Evolutionary conservation across 108 stramenopile species (phyloP).

Genomic region (Conticribra guillardii): DNA sequence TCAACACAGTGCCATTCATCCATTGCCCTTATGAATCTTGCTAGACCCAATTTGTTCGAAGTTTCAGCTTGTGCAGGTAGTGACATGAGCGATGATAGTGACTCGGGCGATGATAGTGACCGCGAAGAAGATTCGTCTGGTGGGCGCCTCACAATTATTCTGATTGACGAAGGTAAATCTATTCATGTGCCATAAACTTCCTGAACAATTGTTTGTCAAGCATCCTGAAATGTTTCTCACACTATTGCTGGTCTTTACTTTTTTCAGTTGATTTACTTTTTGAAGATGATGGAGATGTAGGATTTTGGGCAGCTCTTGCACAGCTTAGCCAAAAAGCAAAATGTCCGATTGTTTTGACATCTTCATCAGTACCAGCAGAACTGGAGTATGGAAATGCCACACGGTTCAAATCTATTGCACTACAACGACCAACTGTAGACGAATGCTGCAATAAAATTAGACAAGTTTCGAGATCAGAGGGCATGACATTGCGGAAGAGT

Average conservation of each 20-base stretch:
- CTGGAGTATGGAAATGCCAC: constrained; percentile 31
- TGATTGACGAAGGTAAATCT: constrained; percentile 76
- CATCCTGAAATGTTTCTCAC: no score
- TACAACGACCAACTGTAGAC: constrained; percentile 49
- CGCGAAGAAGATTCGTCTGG: constrained; percentile 32
- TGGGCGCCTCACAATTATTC: constrained; percentile 60
- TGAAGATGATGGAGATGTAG: constrained; percentile 67
- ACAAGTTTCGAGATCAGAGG: constrained; percentile 43
- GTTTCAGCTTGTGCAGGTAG: not conserved
- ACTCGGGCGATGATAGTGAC: constrained; percentile 43
- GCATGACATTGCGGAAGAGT: constrained; percentile 34
- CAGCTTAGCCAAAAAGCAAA: constrained; percentile 68
- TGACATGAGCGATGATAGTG: constrained; percentile 3
- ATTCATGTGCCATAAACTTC: no score
- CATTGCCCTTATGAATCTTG: constrained; percentile 48
- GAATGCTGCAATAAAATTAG: constrained; percentile 61
- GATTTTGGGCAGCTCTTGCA: constrained; percentile 80
- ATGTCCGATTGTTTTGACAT: constrained; percentile 83
- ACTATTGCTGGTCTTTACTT: not conserved
- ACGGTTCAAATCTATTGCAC: constrained; percentile 35
- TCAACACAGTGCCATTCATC: constrained; percentile 80
- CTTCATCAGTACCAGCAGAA: constrained; percentile 46
- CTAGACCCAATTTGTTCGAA: not conserved
- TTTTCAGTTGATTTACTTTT: constrained; percentile 71
- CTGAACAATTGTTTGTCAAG: no score